Evolutionary conservation across 2,329 filamentous ascomycete genomes (phyloP).

Genomic region (Fusarium paranaense): DNA sequence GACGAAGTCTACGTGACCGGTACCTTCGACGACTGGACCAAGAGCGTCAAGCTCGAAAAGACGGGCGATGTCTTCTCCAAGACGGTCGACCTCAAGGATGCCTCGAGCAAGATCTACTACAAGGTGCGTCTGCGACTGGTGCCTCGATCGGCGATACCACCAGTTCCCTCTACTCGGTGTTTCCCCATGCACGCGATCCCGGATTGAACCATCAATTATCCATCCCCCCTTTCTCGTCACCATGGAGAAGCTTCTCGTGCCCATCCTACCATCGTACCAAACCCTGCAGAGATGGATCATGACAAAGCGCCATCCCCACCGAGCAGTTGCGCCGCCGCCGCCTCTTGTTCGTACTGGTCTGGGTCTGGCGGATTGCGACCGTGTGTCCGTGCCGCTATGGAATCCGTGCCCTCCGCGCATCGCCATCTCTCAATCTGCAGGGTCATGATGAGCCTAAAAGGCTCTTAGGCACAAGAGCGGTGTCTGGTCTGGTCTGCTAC

Average conservation of each 20-base stretch:
- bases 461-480: conserved; percentile 37
- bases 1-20: conserved; percentile 94
- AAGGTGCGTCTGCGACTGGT: conserved; percentile 74
- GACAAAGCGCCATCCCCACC: neutral
- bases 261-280: neutral
- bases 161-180: conserved; percentile 21
- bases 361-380: conserved; percentile 12
- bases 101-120: conserved; percentile 84
- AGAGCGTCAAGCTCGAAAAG: conserved; percentile 86
- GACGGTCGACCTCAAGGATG: conserved; percentile 77
- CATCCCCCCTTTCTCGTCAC: conserved; percentile 6
- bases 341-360: conserved; percentile 24
- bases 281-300: conserved; percentile 8
- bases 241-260: conserved; percentile 10
- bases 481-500: conserved; percentile 19
- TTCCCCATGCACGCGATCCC: conserved; percentile 10
- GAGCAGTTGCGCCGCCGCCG: conserved; percentile 27
- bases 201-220: neutral
- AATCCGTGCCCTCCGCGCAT: conserved; percentile 40
- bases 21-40: conserved; percentile 94
- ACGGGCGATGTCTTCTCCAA: conserved; percentile 81
- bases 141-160: conserved; percentile 14
- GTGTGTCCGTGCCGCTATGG: conserved; percentile 21
- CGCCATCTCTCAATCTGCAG: conserved; percentile 34
- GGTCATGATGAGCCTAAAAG: conserved; percentile 40